Percentiles rank a stretch among this genome's conserved stretches.
phyloP scores from a whole-genome alignment of 2,329 filamentous ascomycete species.

The Tolypocladium amazonense region DNA sequence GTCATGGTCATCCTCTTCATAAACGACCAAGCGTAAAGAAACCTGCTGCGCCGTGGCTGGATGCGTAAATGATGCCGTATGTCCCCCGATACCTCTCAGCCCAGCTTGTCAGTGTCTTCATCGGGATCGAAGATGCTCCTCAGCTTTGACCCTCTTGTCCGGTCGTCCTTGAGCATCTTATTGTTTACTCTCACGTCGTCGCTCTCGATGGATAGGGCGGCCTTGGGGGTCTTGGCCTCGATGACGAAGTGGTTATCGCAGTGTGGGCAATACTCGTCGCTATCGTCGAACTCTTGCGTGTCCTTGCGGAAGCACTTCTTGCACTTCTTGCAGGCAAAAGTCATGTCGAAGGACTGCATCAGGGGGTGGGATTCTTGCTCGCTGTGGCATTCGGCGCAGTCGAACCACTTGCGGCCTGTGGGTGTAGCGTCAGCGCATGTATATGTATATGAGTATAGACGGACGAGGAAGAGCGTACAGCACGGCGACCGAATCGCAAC shows the following conservation, averaged over 20 bases:
- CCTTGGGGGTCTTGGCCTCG: slow-evolving; percentile 75
- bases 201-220: slow-evolving; percentile 76
- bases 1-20: slow-evolving; percentile 7
- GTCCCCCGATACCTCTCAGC: slow-evolving; percentile 34
- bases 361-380: slow-evolving; percentile 73
- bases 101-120: slow-evolving; percentile 63
- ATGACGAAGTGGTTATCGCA: slow-evolving; percentile 98
- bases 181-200: slow-evolving; percentile 80
- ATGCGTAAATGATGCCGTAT: neutral
- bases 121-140: slow-evolving; percentile 67
- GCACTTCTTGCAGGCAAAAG: slow-evolving; percentile 97
- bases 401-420: slow-evolving; percentile 90
- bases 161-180: slow-evolving; percentile 88
- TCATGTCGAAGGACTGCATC: slow-evolving; percentile 73
- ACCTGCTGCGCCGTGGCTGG: slow-evolving; percentile 18
- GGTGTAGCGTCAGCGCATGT: neutral
- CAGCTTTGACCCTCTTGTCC: slow-evolving; percentile 49
- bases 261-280: slow-evolving; percentile 97
- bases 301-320: slow-evolving; percentile 97
- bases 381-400: slow-evolving; percentile 88
- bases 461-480: slow-evolving; percentile 48
- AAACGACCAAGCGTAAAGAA: slow-evolving; percentile 13
- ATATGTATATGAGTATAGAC: neutral
- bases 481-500: slow-evolving; percentile 92
- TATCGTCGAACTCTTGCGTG: slow-evolving; percentile 82